Evolutionary conservation across 108 stramenopile species (phyloP), one percentile per base, ranked within the genome.

Genomic region (Nannochloropsis granulata): DNA sequence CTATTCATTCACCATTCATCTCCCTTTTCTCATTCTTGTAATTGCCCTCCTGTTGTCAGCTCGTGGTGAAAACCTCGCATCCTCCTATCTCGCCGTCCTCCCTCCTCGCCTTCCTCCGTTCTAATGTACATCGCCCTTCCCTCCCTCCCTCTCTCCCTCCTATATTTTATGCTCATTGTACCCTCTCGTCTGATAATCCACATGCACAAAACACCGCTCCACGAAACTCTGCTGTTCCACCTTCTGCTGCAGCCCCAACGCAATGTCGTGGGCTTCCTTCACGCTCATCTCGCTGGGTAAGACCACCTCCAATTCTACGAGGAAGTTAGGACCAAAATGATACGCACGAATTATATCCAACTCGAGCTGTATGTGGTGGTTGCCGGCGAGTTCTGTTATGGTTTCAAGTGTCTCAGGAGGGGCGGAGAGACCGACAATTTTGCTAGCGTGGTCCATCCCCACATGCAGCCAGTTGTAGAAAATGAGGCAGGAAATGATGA

Each of bases 201-300:
- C 95, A 87, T 97, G 97, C 19, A 97, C 97, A 91, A 97, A 97
- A 80, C 94, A 94, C 26, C 97, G 92, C 90, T 97, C 97, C 24
- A 97, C 97, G 86, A 95, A 94, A 83, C 93, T 94, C 34, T 92
- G 82, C 23, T 89, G 90, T 90, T 97, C 97, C 86, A 97, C 95
- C 85, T 94, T 94, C 84, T 96, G 95, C 85, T 97, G 97, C 82
- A 97, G 88, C 84, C 94, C 95, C 93, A 97, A 94, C 46, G 95
- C 95, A 82, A 96, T 90, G 86, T 97, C 97, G 91, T 97, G 97
- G 43, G 91, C 91, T 82, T 94, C 95, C 78, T 92, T 90, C 25
- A 97, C 82, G 24, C 91, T 85, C 25, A 94, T 97, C 43, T 92
- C 85, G 26, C 90, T 83, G 12, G 95, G 95, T 85, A 97, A 86